These are phyloP conservation scores for Laburnicola sp. DNA, from an alignment of 2,329 filamentous ascomycete species.

Conservation along the genomic window DNA sequence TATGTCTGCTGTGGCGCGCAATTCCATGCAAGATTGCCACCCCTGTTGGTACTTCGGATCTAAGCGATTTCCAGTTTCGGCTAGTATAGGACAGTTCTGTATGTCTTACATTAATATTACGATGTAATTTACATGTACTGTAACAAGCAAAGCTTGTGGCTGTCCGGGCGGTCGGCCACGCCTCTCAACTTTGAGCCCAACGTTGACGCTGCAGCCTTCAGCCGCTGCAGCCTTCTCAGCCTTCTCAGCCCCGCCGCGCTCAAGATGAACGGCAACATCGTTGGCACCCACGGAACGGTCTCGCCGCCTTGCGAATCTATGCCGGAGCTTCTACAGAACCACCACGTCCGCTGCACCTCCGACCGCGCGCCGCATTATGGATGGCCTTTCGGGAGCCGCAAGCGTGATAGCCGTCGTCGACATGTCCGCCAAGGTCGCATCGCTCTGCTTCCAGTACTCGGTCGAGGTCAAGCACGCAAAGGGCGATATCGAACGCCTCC, in stretches of 20 bases:
- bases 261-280: constrained; percentile 11
- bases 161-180: no score
- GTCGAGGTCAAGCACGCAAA: constrained; percentile 26
- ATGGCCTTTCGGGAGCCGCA: constrained; percentile 42
- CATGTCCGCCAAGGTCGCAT: constrained; percentile 43
- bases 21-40: no score
- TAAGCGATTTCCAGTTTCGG: no score
- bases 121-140: no score
- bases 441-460: constrained; percentile 44
- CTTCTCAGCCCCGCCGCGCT: neutral
- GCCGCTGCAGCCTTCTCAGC: constrained; percentile 12
- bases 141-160: no score
- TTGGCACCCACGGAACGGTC: constrained; percentile 7
- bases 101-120: no score
- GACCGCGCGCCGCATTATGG: constrained; percentile 5
- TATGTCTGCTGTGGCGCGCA: no score
- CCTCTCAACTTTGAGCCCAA: no score
- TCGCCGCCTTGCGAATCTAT: constrained; percentile 13
- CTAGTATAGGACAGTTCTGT: no score
- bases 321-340: neutral
- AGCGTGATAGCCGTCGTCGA: constrained; percentile 46
- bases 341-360: neutral
- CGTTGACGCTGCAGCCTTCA: constrained; percentile 9
- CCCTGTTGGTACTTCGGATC: no score
- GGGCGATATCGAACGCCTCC: constrained; percentile 40